A percentile compares a stretch with the other conserved stretches of the same genome.
Evolutionary conservation across 1,139 yeast genomes (phyloP).

Genomic region (Candida gigantensis): DNA sequence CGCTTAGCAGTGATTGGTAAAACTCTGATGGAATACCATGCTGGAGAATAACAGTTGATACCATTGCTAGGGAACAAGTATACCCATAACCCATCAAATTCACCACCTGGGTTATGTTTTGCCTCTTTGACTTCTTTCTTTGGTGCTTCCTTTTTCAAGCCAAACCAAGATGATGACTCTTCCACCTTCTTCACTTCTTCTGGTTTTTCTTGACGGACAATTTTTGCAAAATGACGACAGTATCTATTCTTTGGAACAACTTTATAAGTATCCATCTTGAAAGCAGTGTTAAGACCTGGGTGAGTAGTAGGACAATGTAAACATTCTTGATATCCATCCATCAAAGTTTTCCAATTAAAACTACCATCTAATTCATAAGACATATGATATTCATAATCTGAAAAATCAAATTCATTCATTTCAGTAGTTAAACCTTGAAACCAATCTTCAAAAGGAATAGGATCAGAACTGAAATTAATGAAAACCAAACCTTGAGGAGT

Average conservation of each 20-base stretch:
- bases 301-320: constrained; percentile 70
- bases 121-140: constrained; percentile 16
- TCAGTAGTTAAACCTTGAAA: constrained; percentile 52
- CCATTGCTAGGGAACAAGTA: constrained; percentile 61
- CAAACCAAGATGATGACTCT: constrained; percentile 45
- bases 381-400: constrained; percentile 64
- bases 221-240: constrained; percentile 54
- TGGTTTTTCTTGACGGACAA: constrained; percentile 18
- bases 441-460: constrained; percentile 52
- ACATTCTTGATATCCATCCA: constrained; percentile 70
- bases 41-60: constrained; percentile 64
- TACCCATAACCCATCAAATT: constrained; percentile 62
- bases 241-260: constrained; percentile 60
- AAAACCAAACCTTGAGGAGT: constrained; percentile 60
- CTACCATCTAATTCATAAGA: constrained; percentile 64
- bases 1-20: constrained; percentile 53
- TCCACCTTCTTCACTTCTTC: constrained; percentile 17
- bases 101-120: constrained; percentile 55
- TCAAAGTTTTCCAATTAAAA: constrained; percentile 65
- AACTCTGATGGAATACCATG: constrained; percentile 64
- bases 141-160: constrained; percentile 33
- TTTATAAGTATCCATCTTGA: constrained; percentile 63
- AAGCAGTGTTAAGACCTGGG: constrained; percentile 58
- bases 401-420: constrained; percentile 57
- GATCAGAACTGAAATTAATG: constrained; percentile 45